A percentile compares a stretch with the other conserved stretches of the same genome.
phyloP scores from a whole-genome alignment of 495 filamentous ascomycete genomes.

The Chaetomium tenue region DNA sequence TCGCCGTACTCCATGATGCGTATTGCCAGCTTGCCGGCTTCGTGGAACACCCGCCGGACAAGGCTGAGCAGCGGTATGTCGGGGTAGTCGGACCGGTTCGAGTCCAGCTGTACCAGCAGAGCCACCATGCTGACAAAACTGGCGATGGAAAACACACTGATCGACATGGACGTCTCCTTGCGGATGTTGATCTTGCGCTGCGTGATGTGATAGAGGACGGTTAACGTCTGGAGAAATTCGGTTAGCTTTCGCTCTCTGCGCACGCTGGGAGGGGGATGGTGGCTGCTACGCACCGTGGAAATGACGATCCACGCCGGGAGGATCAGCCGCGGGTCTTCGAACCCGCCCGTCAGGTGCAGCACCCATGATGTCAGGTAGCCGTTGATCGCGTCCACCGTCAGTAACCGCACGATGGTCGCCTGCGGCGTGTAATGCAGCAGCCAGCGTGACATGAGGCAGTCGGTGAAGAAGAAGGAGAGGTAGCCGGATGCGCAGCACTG shows the following conservation, averaged over 20 bases:
- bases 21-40: constrained; percentile 23
- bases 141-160: constrained; percentile 70
- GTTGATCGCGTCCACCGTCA: constrained; percentile 75
- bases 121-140: constrained; percentile 74
- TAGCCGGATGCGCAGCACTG: constrained; percentile 81
- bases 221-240: constrained; percentile 63
- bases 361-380: constrained; percentile 80
- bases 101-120: constrained; percentile 65
- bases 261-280: background rate
- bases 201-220: constrained; percentile 75
- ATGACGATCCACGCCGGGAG: constrained; percentile 85
- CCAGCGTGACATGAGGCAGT: constrained; percentile 91
- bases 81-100: constrained; percentile 62
- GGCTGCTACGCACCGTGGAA: constrained; percentile 58
- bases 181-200: constrained; percentile 79
- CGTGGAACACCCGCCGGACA: constrained; percentile 47
- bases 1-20: constrained; percentile 36
- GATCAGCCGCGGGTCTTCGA: constrained; percentile 72
- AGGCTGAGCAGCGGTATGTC: constrained; percentile 62
- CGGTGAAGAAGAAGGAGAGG: constrained; percentile 85
- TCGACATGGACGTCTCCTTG: constrained; percentile 75
- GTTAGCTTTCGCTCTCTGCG: background rate
- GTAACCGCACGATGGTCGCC: constrained; percentile 78
- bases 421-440: constrained; percentile 84
- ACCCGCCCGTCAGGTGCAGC: constrained; percentile 70